Conservation (phyloP, 2,329 filamentous ascomycete species). For the Salinomyces thailandicus region DNA sequence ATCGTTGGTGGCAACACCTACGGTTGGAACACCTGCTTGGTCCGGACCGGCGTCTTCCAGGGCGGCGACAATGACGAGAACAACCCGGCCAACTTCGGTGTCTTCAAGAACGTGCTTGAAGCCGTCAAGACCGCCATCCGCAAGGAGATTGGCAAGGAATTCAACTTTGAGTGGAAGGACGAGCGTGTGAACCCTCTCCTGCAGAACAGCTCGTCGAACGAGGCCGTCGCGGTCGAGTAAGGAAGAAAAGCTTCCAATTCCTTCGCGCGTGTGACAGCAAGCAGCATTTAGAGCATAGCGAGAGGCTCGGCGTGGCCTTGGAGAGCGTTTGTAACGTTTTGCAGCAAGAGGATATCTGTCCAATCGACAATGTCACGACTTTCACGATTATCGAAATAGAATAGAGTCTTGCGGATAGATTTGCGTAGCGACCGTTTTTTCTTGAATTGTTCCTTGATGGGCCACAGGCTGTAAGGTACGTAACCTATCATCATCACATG, state of each 20-base stretch:
- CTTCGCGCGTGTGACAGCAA: too few species aligned
- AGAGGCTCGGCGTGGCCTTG: not conserved
- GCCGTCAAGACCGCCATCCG: slow-evolving; percentile 57
- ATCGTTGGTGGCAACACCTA: slow-evolving; percentile 72
- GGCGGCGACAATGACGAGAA: slow-evolving; percentile 64
- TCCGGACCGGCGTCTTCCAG: slow-evolving; percentile 69
- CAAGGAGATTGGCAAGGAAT: slow-evolving; percentile 63
- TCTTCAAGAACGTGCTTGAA: slow-evolving; percentile 63
- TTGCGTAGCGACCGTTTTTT: too few species aligned
- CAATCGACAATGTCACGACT: not conserved
- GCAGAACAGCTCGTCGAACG: slow-evolving; percentile 13
- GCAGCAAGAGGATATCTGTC: not conserved
- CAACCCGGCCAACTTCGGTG: slow-evolving; percentile 67
- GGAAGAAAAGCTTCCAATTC: not conserved
- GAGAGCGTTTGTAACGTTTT: not conserved
- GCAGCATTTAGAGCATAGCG: not conserved
- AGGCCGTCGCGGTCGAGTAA: slow-evolving; percentile 16
- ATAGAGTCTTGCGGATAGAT: too few species aligned
- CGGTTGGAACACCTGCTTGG: slow-evolving; percentile 70
- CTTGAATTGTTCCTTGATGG: too few species aligned
- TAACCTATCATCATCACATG: not conserved
- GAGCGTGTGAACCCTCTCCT: slow-evolving; percentile 60
- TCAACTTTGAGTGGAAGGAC: slow-evolving; percentile 58
- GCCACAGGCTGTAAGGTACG: not conserved
- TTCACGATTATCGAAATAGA: too few species aligned